Evolutionary conservation across 2,329 filamentous ascomycete species (phyloP).

Genomic region (Arthrocladium fulminans): DNA sequence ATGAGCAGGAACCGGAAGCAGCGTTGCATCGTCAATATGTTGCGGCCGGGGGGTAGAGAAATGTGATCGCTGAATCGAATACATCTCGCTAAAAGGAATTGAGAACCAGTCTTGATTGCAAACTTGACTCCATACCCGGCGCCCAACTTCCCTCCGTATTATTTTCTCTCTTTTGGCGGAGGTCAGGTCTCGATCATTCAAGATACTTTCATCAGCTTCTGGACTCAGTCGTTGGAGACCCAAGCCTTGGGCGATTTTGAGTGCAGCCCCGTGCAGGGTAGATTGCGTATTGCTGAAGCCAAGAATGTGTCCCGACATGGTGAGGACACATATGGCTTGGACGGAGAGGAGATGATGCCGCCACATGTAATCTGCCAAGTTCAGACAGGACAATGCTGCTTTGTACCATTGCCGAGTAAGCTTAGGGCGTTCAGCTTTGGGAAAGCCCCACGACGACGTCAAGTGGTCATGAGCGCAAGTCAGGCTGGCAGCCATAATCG

Average conservation of each 20-base stretch:
- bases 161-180: constrained; percentile 16
- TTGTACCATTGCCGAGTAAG: constrained; percentile 40
- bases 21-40: constrained; percentile 31
- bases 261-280: constrained; percentile 37
- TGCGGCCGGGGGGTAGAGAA: constrained; percentile 29
- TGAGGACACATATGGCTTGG: constrained; percentile 40
- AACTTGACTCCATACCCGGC: constrained; percentile 33
- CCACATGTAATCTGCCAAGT: constrained; percentile 39
- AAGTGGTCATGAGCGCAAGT: constrained; percentile 11
- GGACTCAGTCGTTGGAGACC: constrained; percentile 36
- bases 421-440: constrained; percentile 32
- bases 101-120: constrained; percentile 38
- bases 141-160: constrained; percentile 29
- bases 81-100: constrained; percentile 33
- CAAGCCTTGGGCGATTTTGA: constrained; percentile 41
- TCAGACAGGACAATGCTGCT: constrained; percentile 38
- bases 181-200: constrained; percentile 3
- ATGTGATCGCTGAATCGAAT: constrained; percentile 30
- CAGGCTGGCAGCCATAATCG: constrained; percentile 20
- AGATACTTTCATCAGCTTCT: constrained; percentile 14
- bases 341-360: constrained; percentile 36
- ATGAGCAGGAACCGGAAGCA: constrained; percentile 14
- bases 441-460: constrained; percentile 38
- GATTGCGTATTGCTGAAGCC: constrained; percentile 42
- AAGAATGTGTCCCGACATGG: constrained; percentile 43